phyloP scores from a whole-genome alignment of 139 green algal species.

The Diplosphaera chodatii region DNA sequence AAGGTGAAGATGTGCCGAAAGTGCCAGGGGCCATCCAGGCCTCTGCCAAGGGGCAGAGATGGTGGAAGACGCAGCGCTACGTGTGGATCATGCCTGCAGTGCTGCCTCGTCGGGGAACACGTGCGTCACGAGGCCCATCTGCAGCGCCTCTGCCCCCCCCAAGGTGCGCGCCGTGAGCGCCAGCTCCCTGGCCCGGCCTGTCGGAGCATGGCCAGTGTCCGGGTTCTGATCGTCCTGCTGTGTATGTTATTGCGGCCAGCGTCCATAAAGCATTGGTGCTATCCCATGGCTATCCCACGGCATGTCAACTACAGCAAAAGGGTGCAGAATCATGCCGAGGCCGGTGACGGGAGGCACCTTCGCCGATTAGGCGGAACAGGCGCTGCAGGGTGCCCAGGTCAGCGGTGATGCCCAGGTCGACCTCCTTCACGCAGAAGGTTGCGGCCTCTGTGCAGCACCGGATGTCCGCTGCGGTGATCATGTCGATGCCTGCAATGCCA shows the following conservation, averaged over 20 bases:
- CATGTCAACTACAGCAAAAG: too few relatives aligned
- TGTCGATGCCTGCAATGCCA: constrained; percentile 86
- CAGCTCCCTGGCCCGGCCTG: constrained; percentile 61
- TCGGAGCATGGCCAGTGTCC: too few relatives aligned
- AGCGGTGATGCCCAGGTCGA: constrained; percentile 82
- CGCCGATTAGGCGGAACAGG: constrained; percentile 74
- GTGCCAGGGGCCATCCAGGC: too few relatives aligned
- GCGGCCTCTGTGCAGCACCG: constrained; percentile 73
- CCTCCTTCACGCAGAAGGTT: constrained; percentile 85
- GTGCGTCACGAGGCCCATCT: constrained; percentile 39
- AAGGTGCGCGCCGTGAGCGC: constrained; percentile 66
- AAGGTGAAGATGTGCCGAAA: too few relatives aligned
- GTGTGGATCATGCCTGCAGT: too few relatives aligned
- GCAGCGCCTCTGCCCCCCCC: constrained; percentile 31
- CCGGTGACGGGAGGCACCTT: too few relatives aligned
- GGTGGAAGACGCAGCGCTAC: too few relatives aligned
- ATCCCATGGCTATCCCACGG: too few relatives aligned
- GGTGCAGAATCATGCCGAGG: too few relatives aligned
- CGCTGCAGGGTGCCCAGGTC: constrained; percentile 88
- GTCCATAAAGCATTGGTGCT: background rate
- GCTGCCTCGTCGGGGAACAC: background rate
- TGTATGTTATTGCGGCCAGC: background rate
- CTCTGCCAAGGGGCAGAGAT: too few relatives aligned
- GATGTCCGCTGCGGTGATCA: constrained; percentile 82
- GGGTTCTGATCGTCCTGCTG: background rate